Evolutionary conservation across 768 basidiomycete genomes (phyloP), one percentile per base, ranked within the genome.

Genomic region (Boletus pseudopeckii): DNA sequence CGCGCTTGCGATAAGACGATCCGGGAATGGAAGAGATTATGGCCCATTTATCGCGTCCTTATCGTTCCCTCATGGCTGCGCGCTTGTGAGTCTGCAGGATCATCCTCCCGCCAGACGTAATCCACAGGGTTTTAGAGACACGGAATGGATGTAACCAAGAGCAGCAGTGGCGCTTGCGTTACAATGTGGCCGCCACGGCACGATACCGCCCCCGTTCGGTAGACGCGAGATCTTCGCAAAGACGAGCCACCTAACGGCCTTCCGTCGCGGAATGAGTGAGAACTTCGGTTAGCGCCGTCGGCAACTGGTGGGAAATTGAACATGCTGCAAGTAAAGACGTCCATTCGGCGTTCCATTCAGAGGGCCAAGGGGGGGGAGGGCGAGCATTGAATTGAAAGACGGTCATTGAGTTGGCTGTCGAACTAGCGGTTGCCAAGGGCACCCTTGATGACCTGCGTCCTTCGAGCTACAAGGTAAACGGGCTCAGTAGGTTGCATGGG

Each of bases 21-120:
- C 43, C 22, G 43, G 32, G 49, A 53, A 60, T 53, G 58, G 33
- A 53, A 26, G 36, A 11, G 17, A 20, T 14, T 11, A n/a, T 11
- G 22, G 24, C 1, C n/a, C 24, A 18, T 15, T 17, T 3, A 40
- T 37, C 24, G 30, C 14, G 18, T 14, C 20, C 4, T 34, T 22
- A 17, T 38, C 32, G 22, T 50, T 50, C 28, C 24, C 33, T 17
- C 17, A 18, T 26, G 45, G 30, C 15, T 39, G 32, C n/a, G 18
- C 2, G n/a, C 4, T 38, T 30, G 24, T 26, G 3, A 10, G n/a
- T 22, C 24, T 18, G 30, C 18, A 8, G 7, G 24, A 18, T 48
- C 33, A 18, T 48, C 33, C 22, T 14, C 45, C 33, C 22, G 36
- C 24, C 11, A 48, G 47, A 20, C 7, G 17, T 20, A 33, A 7